A percentile compares a stretch with the other conserved stretches of the same genome.
Evolutionary conservation across 2,329 filamentous ascomycete genomes (phyloP).

Genomic region (Hymenoscyphus infarciens): DNA sequence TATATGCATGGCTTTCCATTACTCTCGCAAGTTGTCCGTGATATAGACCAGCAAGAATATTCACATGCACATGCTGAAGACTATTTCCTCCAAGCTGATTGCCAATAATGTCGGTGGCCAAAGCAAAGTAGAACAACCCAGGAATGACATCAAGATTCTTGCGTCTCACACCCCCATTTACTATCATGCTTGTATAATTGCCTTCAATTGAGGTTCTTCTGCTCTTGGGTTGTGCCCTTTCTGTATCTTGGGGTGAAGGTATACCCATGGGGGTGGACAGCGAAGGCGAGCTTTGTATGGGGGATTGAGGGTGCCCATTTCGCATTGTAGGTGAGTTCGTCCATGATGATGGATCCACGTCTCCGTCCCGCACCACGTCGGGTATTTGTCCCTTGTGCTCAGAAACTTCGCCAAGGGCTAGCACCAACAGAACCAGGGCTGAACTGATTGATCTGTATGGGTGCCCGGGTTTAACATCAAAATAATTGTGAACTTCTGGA

Average conservation of each 20-base stretch:
- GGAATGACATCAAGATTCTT: slow-evolving; percentile 83
- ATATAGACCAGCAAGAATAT: slow-evolving; percentile 82
- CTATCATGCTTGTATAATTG: slow-evolving; percentile 24
- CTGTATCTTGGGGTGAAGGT: slow-evolving; percentile 51
- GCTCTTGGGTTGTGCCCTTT: slow-evolving; percentile 38
- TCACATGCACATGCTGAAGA: slow-evolving; percentile 79
- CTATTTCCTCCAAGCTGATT: slow-evolving; percentile 77
- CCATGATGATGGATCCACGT: slow-evolving; percentile 16
- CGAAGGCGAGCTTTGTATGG: slow-evolving; percentile 54
- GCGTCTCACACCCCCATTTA: slow-evolving; percentile 12
- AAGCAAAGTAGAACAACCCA: slow-evolving; percentile 84
- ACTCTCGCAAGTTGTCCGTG: slow-evolving; percentile 83
- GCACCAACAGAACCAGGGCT: slow-evolving; percentile 75
- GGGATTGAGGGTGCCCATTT: slow-evolving; percentile 51
- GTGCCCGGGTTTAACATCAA: slow-evolving; percentile 42
- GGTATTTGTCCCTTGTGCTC: slow-evolving; percentile 51
- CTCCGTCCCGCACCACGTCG: slow-evolving; percentile 49
- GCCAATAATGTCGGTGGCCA: slow-evolving; percentile 81
- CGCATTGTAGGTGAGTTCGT: slow-evolving; percentile 36
- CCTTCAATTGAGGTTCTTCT: slow-evolving; percentile 51
- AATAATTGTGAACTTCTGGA: slow-evolving; percentile 26
- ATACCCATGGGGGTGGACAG: slow-evolving; percentile 41
- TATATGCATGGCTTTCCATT: slow-evolving; percentile 72
- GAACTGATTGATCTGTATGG: slow-evolving; percentile 70
- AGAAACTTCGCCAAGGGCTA: slow-evolving; percentile 86